Conservation (phyloP, 352 stramenopile species). For the Phytopythium ostracodes region DNA sequence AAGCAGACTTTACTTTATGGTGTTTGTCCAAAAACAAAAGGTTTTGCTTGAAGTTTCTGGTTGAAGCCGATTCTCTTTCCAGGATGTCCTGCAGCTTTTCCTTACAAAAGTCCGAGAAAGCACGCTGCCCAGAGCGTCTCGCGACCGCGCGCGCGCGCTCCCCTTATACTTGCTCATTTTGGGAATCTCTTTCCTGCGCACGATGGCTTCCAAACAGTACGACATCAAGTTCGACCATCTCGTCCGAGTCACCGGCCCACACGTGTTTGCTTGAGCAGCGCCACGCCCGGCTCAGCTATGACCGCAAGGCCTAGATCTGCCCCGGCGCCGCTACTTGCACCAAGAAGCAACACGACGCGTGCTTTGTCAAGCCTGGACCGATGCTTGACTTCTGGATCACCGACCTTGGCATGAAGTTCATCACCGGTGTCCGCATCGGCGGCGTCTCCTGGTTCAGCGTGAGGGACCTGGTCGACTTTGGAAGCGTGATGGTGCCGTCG, state of each 20-base stretch:
- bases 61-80: no score
- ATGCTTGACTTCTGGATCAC: neutral
- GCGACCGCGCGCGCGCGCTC: no score
- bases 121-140: no score
- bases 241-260: neutral
- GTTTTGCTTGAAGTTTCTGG: no score
- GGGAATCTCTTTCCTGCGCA: neutral
- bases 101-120: no score
- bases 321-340: neutral
- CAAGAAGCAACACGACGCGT: neutral
- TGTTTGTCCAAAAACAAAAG: no score
- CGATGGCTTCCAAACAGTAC: neutral
- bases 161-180: no score
- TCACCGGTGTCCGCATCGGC: neutral
- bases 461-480: neutral
- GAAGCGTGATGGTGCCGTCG: neutral
- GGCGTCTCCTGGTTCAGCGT: neutral
- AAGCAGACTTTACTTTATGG: no score
- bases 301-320: neutral
- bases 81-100: no score
- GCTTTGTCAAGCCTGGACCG: neutral
- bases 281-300: neutral
- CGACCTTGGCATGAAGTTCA: neutral
- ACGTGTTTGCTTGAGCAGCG: neutral
- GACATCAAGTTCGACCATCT: neutral